These are phyloP conservation scores for Cystofilobasidium ferigula DNA, from an alignment of 768 basidiomycete species.

Conservation along the genomic window DNA sequence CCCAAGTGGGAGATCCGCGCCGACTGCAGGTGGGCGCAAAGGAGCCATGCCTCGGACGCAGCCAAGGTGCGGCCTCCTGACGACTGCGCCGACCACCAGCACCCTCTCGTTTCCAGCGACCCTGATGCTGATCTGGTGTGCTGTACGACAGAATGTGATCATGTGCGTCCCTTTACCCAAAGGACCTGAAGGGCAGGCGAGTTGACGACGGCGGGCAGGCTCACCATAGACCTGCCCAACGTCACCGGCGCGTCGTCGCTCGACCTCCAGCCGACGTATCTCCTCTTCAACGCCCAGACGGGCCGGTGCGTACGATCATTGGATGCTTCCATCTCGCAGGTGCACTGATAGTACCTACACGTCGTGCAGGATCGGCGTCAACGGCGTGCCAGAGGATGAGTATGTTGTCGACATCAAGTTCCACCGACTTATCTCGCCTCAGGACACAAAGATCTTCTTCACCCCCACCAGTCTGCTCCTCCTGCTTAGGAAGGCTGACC, in stretches of 20 bases:
- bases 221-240: not conserved
- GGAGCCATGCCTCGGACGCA: not conserved
- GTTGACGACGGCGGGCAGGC: not conserved
- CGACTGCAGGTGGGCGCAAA: not conserved
- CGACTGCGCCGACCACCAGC: not conserved
- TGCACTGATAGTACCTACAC: not conserved
- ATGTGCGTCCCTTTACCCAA: not conserved
- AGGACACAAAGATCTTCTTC: not conserved
- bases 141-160: not conserved
- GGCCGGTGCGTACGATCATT: not conserved
- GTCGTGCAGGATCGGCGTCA: not conserved
- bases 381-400: not conserved
- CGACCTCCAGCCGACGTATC: not conserved
- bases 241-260: not conserved
- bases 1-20: not conserved
- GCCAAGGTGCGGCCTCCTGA: not conserved
- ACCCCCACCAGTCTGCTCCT: not conserved
- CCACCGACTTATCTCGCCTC: not conserved
- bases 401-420: slow-evolving; percentile 1
- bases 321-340: not conserved
- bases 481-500: not conserved
- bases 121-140: not conserved
- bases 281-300: not conserved
- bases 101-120: too few species aligned
- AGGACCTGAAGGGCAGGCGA: too few species aligned